Evolutionary conservation across 2,329 filamentous ascomycete genomes (phyloP).

Genomic region (Xylaria sp.): DNA sequence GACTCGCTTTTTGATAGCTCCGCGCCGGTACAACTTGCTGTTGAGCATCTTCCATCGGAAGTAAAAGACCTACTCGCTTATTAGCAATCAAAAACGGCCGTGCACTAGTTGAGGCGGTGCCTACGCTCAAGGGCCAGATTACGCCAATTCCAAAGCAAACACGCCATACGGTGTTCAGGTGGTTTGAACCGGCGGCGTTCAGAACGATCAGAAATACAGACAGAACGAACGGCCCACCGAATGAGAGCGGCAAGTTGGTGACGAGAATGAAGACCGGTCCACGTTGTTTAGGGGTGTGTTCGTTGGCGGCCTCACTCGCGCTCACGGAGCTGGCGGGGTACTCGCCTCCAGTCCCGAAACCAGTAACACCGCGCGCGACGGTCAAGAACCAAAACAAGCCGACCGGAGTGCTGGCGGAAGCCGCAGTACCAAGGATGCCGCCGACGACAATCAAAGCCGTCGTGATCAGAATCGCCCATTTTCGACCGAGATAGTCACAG

Average conservation of each 20-base stretch:
- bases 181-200: slow-evolving; percentile 19
- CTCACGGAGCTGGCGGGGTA: slow-evolving; percentile 34
- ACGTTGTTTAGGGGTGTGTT: slow-evolving; percentile 22
- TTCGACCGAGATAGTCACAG: slow-evolving; percentile 31
- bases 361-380: slow-evolving; percentile 25
- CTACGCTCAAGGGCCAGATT: slow-evolving; percentile 29
- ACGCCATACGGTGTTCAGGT: slow-evolving; percentile 30
- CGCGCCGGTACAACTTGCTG: slow-evolving; percentile 30
- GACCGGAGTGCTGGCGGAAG: slow-evolving; percentile 28
- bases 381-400: slow-evolving; percentile 34
- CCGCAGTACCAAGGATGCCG: slow-evolving; percentile 29
- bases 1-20: slow-evolving; percentile 28
- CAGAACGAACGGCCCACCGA: slow-evolving; percentile 28
- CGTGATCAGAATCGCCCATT: slow-evolving; percentile 35
- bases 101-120: neutral
- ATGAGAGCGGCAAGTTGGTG: slow-evolving; percentile 28
- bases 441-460: slow-evolving; percentile 29
- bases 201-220: slow-evolving; percentile 28
- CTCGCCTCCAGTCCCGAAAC: slow-evolving; percentile 32
- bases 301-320: slow-evolving; percentile 31
- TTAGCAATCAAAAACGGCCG: neutral
- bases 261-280: slow-evolving; percentile 32
- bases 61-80: slow-evolving; percentile 23
- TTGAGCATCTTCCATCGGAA: slow-evolving; percentile 35
- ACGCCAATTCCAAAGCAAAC: slow-evolving; percentile 30